Evolutionary conservation across 1,284 basidiomycete species (phyloP), one percentile per base, ranked within the genome.

Genomic region (Malassezia sp.): DNA sequence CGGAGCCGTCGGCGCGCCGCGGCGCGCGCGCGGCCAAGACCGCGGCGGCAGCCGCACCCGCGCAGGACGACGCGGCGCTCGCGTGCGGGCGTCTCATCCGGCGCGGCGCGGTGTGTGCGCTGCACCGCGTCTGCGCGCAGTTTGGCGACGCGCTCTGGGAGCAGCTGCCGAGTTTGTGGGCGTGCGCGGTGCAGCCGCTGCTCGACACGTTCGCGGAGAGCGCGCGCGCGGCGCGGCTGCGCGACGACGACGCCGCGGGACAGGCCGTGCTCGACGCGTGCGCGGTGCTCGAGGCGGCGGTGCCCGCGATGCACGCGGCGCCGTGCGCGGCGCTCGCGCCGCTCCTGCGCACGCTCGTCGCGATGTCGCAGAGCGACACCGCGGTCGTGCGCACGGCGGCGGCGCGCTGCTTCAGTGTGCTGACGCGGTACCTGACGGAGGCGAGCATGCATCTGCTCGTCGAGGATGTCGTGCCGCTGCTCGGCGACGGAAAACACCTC

Each of bases 221-320:
- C 77, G 18, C 40, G 1, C 43, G 45, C 1, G 49, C 46, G 2
- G 36, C 42, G 20, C 17, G 45, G 27, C 50, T 63, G 20, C 37
- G 18, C 15, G 23, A 35, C 24, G 44, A 51, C 23, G 58, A 62
- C 51, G 63, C 64, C 22, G 57, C 60, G 2, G 91, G 89, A 0
- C 93, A 97, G 71, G 84, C 88, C 61, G 78, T 96, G 22, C 82
- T 99, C 50, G 93, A 99, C 72, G 83, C 84, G 2, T 76, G 96
- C 42, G 90, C 90, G 41, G 83, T 93, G 27, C 75, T 97, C 10
- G 84, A 86, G 55, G 82, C 84, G 15, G 77, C 88, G 34, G 78
- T 82, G 4, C 82, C 84, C 0, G 79, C 82, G 17, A 76, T 97
- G 36, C 80, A 88, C 56, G 71, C 78, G 32, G 74, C 77, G 2